phyloP scores from a whole-genome alignment of 2,329 filamentous ascomycete genomes.

The Phialophora macrospora region DNA sequence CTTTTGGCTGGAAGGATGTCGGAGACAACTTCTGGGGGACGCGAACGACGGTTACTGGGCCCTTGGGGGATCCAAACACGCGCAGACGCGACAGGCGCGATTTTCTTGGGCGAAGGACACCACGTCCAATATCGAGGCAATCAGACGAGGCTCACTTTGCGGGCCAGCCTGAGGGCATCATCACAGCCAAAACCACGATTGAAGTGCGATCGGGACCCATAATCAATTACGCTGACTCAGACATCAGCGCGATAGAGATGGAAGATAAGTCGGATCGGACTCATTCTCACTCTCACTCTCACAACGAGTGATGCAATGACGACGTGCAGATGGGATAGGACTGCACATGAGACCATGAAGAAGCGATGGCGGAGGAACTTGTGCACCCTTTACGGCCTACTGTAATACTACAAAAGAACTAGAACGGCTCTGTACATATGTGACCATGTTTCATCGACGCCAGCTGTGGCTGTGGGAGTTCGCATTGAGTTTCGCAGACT shows the following conservation, averaged over 20 bases:
- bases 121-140: slow-evolving; percentile 20
- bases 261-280: slow-evolving; percentile 25
- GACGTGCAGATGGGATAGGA: background rate
- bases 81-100: slow-evolving; percentile 15
- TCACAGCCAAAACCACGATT: slow-evolving; percentile 35
- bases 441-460: background rate
- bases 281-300: slow-evolving; percentile 11
- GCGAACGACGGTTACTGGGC: slow-evolving; percentile 33
- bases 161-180: slow-evolving; percentile 28
- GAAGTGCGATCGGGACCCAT: slow-evolving; percentile 28
- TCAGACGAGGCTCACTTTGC: slow-evolving; percentile 35
- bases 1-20: slow-evolving; percentile 32
- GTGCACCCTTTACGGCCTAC: background rate
- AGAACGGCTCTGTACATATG: background rate
- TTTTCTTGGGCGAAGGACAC: slow-evolving; percentile 18
- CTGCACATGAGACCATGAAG: slow-evolving; percentile 4
- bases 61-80: slow-evolving; percentile 20
- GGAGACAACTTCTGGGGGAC: slow-evolving; percentile 29
- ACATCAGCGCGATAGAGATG: slow-evolving; percentile 21
- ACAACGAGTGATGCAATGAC: slow-evolving; percentile 5
- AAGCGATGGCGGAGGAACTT: background rate
- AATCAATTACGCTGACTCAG: slow-evolving; percentile 21
- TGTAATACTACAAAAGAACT: slow-evolving; percentile 1
- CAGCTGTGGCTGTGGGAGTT: background rate
- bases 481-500: background rate